Evolutionary conservation across 768 basidiomycete species (phyloP), one percentile per base, ranked within the genome.

Genomic region (Udeniomyces megalosporus): DNA sequence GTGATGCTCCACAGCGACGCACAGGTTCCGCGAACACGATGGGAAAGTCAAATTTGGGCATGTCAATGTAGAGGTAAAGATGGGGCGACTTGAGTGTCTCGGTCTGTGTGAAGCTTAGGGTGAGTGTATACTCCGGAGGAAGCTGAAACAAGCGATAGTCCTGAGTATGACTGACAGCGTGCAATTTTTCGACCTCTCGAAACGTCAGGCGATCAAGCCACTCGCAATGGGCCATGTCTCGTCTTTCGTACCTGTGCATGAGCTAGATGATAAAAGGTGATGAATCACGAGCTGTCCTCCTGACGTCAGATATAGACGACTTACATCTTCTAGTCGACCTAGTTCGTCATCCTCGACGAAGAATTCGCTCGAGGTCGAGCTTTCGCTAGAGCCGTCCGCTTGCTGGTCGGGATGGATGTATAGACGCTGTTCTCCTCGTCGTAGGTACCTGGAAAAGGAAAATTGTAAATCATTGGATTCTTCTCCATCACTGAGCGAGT

Each of bases 1-100:
- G n/a, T n/a, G n/a, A n/a, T n/a, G n/a, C n/a, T n/a, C n/a, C n/a
- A n/a, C n/a, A n/a, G n/a, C n/a, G 20, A 76, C 83, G 67, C 46
- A 85, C 88, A 10, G 86, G 81, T 75, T 99, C 93, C 66, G 85
- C 88, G 72, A 86, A 99, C 59, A 97, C 84, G 22, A 99, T 85
- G 0, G 95, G 95, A 71, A 96, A 96, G 71, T 97, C 93, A 70
- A 97, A 99, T 38, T 89, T 81, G 0, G 92, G 95, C 28, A 97
- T 72, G 75, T 97, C 95, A 48, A 97, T 84, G 73, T 97, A 97
- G 12, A 97, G 80, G 72, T 88, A 97, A n/a, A 97, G 77, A 68
- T 89, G 87, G 62, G 91, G 83, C 0, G 91, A 93, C 72, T 90
- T 92, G 67, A 83, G 83, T 0, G 89, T 83, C 74, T 95, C 92